A percentile compares a stretch with the other conserved stretches of the same genome.
These are phyloP conservation scores for Metschnikowia kunwiensis DNA, from an alignment of 805 yeast species.

Conservation along the genomic window DNA sequence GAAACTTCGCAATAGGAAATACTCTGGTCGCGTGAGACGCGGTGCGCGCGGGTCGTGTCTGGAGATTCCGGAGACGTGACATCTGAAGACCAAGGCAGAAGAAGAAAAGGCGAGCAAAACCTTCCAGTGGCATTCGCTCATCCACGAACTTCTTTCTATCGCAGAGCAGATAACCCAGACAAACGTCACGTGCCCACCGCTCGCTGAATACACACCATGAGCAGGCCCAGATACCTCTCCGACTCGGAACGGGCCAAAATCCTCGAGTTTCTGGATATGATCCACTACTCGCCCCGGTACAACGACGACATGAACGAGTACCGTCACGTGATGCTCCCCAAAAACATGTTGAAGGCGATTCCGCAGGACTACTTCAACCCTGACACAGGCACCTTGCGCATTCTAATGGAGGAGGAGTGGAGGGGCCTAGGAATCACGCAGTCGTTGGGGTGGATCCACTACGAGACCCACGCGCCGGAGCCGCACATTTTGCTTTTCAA, in stretches of 20 bases:
- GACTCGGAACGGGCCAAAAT: slow-evolving; percentile 83
- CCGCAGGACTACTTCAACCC: slow-evolving; percentile 93
- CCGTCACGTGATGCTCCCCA: slow-evolving; percentile 95
- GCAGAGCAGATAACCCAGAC: no score
- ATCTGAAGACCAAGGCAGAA: no score
- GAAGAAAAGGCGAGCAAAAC: no score
- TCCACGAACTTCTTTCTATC: no score
- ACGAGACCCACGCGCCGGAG: slow-evolving; percentile 97
- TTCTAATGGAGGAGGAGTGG: slow-evolving; percentile 95
- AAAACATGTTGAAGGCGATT: slow-evolving; percentile 88
- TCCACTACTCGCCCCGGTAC: slow-evolving; percentile 91
- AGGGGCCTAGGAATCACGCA: slow-evolving; percentile 97
- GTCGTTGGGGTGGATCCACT: slow-evolving; percentile 96
- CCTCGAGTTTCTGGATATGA: slow-evolving; percentile 87
- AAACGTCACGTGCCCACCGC: no score
- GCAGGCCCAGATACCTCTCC: slow-evolving; percentile 67
- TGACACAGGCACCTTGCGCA: slow-evolving; percentile 90
- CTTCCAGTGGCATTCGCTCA: no score
- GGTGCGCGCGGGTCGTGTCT: slow-evolving; percentile 6
- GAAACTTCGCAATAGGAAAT: no score
- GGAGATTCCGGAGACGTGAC: no score
- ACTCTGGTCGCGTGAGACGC: slow-evolving; percentile 2
- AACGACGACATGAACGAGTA: slow-evolving; percentile 91
- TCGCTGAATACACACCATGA: no score
- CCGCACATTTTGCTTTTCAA: slow-evolving; percentile 89